These are phyloP conservation scores for Insectozyma bohioensis DNA, from an alignment of 1,139 yeast genomes.

Conservation along the genomic window DNA sequence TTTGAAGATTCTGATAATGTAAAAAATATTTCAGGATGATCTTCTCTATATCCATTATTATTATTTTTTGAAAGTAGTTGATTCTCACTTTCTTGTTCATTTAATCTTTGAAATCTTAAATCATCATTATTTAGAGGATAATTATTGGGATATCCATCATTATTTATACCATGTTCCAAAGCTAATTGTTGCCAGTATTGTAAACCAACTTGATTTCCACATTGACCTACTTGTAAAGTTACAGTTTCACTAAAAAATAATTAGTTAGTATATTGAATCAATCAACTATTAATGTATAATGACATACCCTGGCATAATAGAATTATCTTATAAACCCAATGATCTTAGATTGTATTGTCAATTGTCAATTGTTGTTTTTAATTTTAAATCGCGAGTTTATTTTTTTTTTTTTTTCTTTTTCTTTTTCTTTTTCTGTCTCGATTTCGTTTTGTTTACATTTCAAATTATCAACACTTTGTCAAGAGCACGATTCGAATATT, in stretches of 20 bases:
- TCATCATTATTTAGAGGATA: constrained; percentile 19
- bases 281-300: too few species aligned
- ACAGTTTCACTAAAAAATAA: constrained; percentile 35
- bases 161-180: constrained; percentile 77
- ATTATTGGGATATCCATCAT: constrained; percentile 61
- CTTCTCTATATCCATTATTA: constrained; percentile 45
- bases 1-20: constrained; percentile 63
- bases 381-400: constrained; percentile 1
- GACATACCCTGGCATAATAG: constrained; percentile 33
- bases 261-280: constrained; percentile 28
- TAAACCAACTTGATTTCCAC: constrained; percentile 95
- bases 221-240: constrained; percentile 67
- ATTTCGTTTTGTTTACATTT: too few species aligned
- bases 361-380: constrained; percentile 4
- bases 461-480: too few species aligned
- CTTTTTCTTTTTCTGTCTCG: too few species aligned
- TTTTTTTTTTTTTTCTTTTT: constrained; percentile 3
- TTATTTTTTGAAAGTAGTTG: not conserved
- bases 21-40: constrained; percentile 83
- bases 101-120: constrained; percentile 3
- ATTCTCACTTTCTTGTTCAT: constrained; percentile 1
- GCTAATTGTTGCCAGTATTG: constrained; percentile 93
- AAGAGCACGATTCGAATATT: too few species aligned
- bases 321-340: too few species aligned
- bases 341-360: not conserved